Evolutionary conservation across 352 stramenopile species (phyloP).

Genomic region (Stramenopiles sp.): DNA sequence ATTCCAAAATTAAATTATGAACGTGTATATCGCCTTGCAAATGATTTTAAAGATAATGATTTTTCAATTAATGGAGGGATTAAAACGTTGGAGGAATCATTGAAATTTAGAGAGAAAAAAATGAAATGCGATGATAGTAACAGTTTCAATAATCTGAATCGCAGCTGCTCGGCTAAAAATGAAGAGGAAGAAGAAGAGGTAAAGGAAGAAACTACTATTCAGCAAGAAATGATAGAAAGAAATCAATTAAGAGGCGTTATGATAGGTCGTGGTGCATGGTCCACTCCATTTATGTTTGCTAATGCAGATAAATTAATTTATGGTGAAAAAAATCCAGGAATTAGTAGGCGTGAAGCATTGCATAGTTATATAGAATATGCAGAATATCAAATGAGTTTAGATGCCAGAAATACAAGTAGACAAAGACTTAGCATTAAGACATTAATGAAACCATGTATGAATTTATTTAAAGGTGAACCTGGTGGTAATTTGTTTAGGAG

Average conservation of each 20-base stretch:
- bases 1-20: slow-evolving; percentile 89
- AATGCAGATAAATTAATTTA: slow-evolving; percentile 58
- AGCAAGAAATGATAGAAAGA: too few species aligned
- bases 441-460: not conserved
- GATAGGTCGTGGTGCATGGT: slow-evolving; percentile 63
- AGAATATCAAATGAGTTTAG: slow-evolving; percentile 20
- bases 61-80: slow-evolving; percentile 96
- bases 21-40: slow-evolving; percentile 69
- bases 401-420: not conserved
- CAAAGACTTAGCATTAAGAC: not conserved
- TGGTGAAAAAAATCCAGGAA: slow-evolving; percentile 40
- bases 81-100: not conserved
- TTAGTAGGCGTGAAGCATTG: slow-evolving; percentile 58
- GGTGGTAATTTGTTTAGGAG: not conserved
- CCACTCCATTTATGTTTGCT: slow-evolving; percentile 58
- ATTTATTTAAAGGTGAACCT: not conserved
- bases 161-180: too few species aligned
- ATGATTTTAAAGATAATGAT: slow-evolving; percentile 79
- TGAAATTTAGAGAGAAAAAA: not conserved
- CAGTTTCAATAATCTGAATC: not conserved
- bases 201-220: too few species aligned
- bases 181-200: too few species aligned
- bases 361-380: slow-evolving; percentile 58
- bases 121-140: not conserved
- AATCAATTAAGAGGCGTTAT: slow-evolving; percentile 54